These are phyloP conservation scores for Chlorella sorokiniana DNA, from an alignment of 139 green algal species.

Conservation along the genomic window DNA sequence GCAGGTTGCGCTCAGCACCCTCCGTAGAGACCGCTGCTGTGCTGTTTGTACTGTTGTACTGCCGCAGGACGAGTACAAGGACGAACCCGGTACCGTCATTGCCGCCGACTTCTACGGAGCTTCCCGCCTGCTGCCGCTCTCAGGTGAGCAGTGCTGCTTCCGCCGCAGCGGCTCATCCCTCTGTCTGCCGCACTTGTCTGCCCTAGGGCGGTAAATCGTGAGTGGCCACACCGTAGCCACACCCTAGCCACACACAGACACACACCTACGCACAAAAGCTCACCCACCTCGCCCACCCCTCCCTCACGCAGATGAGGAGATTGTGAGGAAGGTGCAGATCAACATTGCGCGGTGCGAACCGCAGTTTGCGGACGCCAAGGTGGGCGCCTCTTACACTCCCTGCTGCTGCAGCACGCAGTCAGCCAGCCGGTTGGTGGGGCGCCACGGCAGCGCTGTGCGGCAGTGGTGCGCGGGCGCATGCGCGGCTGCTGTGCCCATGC, in stretches of 20 bases:
- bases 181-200: background rate
- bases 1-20: no score
- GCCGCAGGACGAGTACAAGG: slow-evolving; percentile 84
- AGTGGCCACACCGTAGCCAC: background rate
- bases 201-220: background rate
- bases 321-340: slow-evolving; percentile 68
- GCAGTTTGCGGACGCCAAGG: slow-evolving; percentile 56
- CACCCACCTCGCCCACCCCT: background rate
- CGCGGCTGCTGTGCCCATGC: no score
- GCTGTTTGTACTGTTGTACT: background rate
- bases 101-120: slow-evolving; percentile 87
- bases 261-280: background rate
- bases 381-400: background rate
- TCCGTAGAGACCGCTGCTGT: no score
- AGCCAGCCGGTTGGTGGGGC: background rate
- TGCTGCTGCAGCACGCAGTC: background rate
- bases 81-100: slow-evolving; percentile 79
- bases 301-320: slow-evolving; percentile 57
- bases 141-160: no score
- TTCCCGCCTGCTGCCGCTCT: slow-evolving; percentile 75
- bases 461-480: no score
- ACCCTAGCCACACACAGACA: no score
- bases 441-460: no score
- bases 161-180: background rate
- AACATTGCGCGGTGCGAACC: slow-evolving; percentile 78